Evolutionary conservation across 2,329 filamentous ascomycete species (phyloP), one percentile per base, ranked within the genome.

Genomic region (Arthrobotrys iridis): DNA sequence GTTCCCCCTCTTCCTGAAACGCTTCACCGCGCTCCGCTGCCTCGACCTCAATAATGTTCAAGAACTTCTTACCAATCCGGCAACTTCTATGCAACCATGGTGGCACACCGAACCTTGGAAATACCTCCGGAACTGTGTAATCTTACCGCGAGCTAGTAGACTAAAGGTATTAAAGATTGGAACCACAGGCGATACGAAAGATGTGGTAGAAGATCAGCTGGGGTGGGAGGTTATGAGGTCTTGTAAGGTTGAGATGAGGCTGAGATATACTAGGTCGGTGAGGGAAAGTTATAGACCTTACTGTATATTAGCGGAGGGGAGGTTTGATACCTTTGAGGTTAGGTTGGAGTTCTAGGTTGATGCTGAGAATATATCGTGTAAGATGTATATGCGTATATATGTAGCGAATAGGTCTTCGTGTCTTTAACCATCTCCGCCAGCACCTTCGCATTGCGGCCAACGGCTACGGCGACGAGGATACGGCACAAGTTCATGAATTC

Each of bases 141-240:
- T 67, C 2, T 11, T 50, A 18, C 64, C 41, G 1, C 40, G 52
- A 1, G 18, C 13, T 13, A 8, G 37, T 4, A 37, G 40, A 1
- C 24, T 67, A 10, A 67, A 41, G n/a, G 26, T 57, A 4, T 33
- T 67, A 11, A 59, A 52, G 8, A 33, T 67, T 7, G 40, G 28
- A 30, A 40, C 11, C 22, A 59, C 64, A 10, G 28, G 45, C 1
- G 64, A 67, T 33, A 3, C n/a, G 0, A 59, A 30, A 48, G 3
- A 15, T 11, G 28, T 59, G 6, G 15, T 67, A 2, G 41, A 59
- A 10, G 30, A 48, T 8, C 18, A 40, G 18, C 15, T 67, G 22
- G 64, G 64, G 2, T 43, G 11, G n/a, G 52, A 59, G 4, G n/a
- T 59, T 24, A 22, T 50, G 40, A 18, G 3, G 6, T 10, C 15